Evolutionary conservation across 495 filamentous ascomycete genomes (phyloP).

Genomic region (Geoglossum glabrum): DNA sequence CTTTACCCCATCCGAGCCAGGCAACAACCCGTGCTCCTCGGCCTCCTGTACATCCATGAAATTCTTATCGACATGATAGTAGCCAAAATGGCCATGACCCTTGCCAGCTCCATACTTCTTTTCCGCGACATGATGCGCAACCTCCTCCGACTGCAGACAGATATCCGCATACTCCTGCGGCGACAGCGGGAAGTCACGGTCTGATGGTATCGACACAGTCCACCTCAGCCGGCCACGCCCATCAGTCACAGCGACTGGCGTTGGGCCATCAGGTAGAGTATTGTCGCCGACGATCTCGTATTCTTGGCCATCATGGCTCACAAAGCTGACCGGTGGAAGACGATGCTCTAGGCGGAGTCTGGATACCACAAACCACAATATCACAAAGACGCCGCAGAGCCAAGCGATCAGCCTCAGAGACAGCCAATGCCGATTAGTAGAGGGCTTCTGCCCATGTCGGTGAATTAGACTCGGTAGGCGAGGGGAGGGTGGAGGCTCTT

Average conservation of each 20-base stretch:
- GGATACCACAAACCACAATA: slow-evolving; percentile 17
- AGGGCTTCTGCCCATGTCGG: slow-evolving; percentile 22
- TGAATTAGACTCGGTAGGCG: slow-evolving; percentile 43
- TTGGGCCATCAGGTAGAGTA: slow-evolving; percentile 32
- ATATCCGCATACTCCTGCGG: slow-evolving; percentile 37
- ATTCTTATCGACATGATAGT: slow-evolving; percentile 37
- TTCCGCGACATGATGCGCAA: slow-evolving; percentile 26
- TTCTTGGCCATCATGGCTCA: slow-evolving; percentile 9
- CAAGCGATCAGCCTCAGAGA: slow-evolving; percentile 26
- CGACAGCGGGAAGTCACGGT: slow-evolving; percentile 34
- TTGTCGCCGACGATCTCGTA: slow-evolving; percentile 33
- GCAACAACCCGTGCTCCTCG: slow-evolving; percentile 33
- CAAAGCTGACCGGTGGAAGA: slow-evolving; percentile 7
- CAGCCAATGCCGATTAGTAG: slow-evolving; percentile 24
- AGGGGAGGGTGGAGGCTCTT: slow-evolving; percentile 40
- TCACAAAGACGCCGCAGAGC: slow-evolving; percentile 18
- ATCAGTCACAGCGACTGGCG: slow-evolving; percentile 37
- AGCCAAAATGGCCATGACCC: slow-evolving; percentile 20
- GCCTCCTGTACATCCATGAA: slow-evolving; percentile 51
- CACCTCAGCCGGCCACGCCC: slow-evolving; percentile 35
- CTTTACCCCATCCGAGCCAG: slow-evolving; percentile 2
- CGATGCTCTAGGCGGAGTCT: neutral
- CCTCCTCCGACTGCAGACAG: slow-evolving; percentile 34
- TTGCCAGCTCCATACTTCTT: slow-evolving; percentile 19
- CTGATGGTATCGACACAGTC: slow-evolving; percentile 48